Base-by-base conservation (phyloP, 2,329 filamentous ascomycete genomes). In the Stagonosporopsis vannaccii region DNA sequence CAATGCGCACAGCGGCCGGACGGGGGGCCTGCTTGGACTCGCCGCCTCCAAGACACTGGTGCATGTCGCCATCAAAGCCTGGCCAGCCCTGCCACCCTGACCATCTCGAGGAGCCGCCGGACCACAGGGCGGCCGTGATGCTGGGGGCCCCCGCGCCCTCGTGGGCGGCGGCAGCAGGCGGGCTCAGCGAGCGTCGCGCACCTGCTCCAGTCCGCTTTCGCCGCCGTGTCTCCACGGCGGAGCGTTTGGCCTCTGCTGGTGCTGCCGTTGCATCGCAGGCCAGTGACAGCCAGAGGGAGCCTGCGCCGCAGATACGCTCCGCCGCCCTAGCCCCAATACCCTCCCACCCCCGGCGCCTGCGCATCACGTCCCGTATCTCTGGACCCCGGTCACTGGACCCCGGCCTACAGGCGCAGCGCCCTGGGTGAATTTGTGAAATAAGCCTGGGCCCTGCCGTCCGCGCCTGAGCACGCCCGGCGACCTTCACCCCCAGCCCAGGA, bases 41-140 rank as follows among this genome's bases (percentile, higher is more conserved):
- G 49, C 50, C 41, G 42, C 35, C 47, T 17, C 12, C 56, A 50
- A 46, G 49, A 45, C 52, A 56, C 51, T 57, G 52, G 59, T 50
- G 42, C 42, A 52, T 56, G 56, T 56, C 51, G 56, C 52, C 39
- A 56, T 56, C 48, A n/a, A 45, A n/a, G n/a, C 42, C 44, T 30
- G 41, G 32, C 37, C 17, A 15, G 6, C 39, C 44, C 32, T 45
- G 32, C 43, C 22, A 19, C 19, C 47, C 28, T 35, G 15, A 11
- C n/a, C 48, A n/a, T 22, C 39, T 32, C 25, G 32, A 40, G 22
- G 17, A 37, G 7, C n/a, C n/a, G 11, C 8, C 17, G 52, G 23
- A 53, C 51, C 46, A 40, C 51, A 54, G 51, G 36, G 56, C 56
- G 56, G 40, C 50, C 56, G 25, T 42, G 40, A 9, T 51, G 39